Evolutionary conservation across 192 early-diverging fungal genomes (phyloP).

Genomic region (Backusella westeae): DNA sequence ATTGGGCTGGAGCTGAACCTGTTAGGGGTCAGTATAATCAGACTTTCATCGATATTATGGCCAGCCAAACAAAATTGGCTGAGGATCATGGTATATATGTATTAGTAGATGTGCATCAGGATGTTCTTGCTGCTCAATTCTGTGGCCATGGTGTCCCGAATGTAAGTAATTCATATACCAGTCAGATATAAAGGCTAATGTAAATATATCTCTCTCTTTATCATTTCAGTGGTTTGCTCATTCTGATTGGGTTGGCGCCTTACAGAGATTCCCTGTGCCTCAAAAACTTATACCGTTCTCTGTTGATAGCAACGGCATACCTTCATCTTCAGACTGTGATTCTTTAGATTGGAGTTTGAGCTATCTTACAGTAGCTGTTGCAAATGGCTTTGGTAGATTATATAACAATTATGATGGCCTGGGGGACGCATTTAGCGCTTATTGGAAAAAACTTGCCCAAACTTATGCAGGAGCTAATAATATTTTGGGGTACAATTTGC

Average conservation of each 20-base stretch:
- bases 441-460: neutral
- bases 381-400: slow-evolving; percentile 49
- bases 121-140: slow-evolving; percentile 48
- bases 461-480: neutral
- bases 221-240: neutral
- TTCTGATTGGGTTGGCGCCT: slow-evolving; percentile 35
- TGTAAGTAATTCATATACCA: slow-evolving; percentile 21
- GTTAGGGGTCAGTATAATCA: slow-evolving; percentile 53
- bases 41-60: slow-evolving; percentile 53
- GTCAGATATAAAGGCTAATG: neutral
- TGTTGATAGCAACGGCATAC: slow-evolving; percentile 38
- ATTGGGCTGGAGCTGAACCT: slow-evolving; percentile 68
- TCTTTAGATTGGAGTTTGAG: slow-evolving; percentile 42
- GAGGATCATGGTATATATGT: slow-evolving; percentile 58
- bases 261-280: slow-evolving; percentile 34
- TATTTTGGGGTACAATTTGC: neutral
- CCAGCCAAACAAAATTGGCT: slow-evolving; percentile 46
- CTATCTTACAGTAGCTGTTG: slow-evolving; percentile 42
- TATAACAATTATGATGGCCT: slow-evolving; percentile 27
- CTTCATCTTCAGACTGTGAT: slow-evolving; percentile 34
- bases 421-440: neutral
- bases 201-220: neutral
- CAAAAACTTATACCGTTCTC: slow-evolving; percentile 38
- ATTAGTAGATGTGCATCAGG: slow-evolving; percentile 65
- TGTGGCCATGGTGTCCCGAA: slow-evolving; percentile 53